Conservation (phyloP, 2,329 filamentous ascomycete species). For the Dryadomyces quercus-mongolicae region DNA sequence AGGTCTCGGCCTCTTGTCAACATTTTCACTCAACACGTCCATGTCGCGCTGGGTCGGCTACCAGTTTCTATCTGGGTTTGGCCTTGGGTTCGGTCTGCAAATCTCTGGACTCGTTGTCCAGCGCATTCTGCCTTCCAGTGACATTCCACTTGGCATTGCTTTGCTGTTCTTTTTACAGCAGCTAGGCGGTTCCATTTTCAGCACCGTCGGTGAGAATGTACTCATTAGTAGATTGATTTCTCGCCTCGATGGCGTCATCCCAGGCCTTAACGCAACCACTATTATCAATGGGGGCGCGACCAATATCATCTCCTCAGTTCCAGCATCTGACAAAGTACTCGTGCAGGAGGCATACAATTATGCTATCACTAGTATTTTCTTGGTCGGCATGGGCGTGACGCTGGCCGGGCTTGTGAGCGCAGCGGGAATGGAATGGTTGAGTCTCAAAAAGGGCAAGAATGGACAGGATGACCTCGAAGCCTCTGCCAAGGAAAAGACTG, state of each 20-base stretch:
- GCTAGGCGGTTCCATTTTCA: constrained; percentile 45
- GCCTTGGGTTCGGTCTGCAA: constrained; percentile 48
- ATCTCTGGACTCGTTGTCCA: constrained; percentile 44
- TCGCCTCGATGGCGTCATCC: constrained; percentile 25
- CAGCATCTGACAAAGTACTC: constrained; percentile 30
- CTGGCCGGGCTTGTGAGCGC: constrained; percentile 44
- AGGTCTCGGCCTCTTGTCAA: constrained; percentile 46
- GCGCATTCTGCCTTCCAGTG: constrained; percentile 36
- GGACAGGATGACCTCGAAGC: neutral
- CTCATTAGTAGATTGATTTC: constrained; percentile 33
- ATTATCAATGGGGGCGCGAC: constrained; percentile 44
- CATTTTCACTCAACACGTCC: constrained; percentile 33
- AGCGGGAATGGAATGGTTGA: constrained; percentile 53
- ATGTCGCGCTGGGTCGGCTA: constrained; percentile 46
- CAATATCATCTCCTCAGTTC: constrained; percentile 41
- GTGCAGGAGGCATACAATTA: constrained; percentile 55
- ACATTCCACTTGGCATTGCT: constrained; percentile 43
- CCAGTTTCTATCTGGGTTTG: constrained; percentile 48
- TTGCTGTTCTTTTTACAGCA: constrained; percentile 47
- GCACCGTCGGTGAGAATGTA: constrained; percentile 43
- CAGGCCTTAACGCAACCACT: constrained; percentile 26
- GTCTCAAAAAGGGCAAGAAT: constrained; percentile 40
- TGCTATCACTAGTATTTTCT: constrained; percentile 50
- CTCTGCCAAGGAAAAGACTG: no score
- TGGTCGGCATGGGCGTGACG: constrained; percentile 45